phyloP scores from a whole-genome alignment of 1,284 basidiomycete species.

The Cerioporus squamosus region DNA sequence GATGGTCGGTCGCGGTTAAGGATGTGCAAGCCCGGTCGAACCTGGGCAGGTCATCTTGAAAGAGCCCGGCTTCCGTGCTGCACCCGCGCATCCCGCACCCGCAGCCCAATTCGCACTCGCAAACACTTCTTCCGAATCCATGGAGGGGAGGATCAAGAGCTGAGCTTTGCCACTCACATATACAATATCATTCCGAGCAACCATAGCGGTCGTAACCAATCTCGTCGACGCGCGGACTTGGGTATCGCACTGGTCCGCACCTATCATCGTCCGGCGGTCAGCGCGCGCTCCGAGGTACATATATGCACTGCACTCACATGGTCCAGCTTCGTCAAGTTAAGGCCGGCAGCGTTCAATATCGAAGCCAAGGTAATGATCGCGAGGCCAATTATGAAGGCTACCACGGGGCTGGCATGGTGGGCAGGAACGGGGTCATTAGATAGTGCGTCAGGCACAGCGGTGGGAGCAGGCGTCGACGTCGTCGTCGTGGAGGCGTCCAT shows the following conservation, averaged over 20 bases:
- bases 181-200: slow-evolving; percentile 82
- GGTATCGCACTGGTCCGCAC: slow-evolving; percentile 74
- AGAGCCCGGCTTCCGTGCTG: too few species aligned
- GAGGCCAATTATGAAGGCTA: slow-evolving; percentile 82
- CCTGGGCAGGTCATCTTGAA: too few species aligned
- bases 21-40: too few species aligned
- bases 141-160: too few species aligned
- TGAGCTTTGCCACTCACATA: slow-evolving; percentile 49
- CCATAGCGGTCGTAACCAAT: slow-evolving; percentile 83
- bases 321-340: slow-evolving; percentile 85
- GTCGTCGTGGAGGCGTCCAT: slow-evolving; percentile 22
- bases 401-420: slow-evolving; percentile 59
- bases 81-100: too few species aligned
- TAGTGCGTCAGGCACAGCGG: slow-evolving; percentile 9
- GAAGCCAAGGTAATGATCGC: slow-evolving; percentile 79
- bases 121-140: too few species aligned
- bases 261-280: slow-evolving; percentile 36
- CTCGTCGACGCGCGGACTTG: slow-evolving; percentile 66
- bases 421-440: slow-evolving; percentile 34
- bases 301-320: slow-evolving; percentile 54
- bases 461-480: slow-evolving; percentile 10
- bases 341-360: slow-evolving; percentile 81
- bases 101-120: too few species aligned
- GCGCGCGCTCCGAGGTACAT: neutral
- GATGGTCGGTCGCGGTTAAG: too few species aligned